Conservation (phyloP, 768 basidiomycete species). For the Candolleomyces eurysporus region DNA sequence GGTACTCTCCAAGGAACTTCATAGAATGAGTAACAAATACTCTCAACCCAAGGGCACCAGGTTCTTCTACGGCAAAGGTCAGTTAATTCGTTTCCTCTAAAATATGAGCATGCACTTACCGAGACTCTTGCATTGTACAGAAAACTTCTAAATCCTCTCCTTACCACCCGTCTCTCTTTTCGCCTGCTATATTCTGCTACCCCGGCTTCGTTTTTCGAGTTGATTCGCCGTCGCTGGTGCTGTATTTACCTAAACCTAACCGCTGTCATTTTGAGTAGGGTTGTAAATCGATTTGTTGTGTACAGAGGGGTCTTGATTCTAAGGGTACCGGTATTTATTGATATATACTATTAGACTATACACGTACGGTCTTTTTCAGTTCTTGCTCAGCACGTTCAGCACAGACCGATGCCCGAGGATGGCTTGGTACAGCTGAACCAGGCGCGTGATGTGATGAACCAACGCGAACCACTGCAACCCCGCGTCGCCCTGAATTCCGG, state of each 20-base stretch:
- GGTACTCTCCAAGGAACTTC: constrained; percentile 66
- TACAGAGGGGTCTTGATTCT: too few species aligned
- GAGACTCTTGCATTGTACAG: constrained; percentile 13
- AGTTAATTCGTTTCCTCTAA: constrained; percentile 18
- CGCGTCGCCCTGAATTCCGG: background rate
- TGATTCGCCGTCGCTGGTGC: too few species aligned
- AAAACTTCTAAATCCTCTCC: constrained; percentile 30
- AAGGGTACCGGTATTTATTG: too few species aligned
- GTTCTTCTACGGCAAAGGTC: constrained; percentile 91
- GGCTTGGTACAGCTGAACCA: too few species aligned
- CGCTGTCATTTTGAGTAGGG: too few species aligned
- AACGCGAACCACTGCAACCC: background rate
- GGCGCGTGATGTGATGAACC: background rate
- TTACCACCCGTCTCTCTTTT: background rate
- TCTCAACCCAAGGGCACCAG: constrained; percentile 73
- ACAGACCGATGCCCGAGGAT: too few species aligned
- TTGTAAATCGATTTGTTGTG: too few species aligned
- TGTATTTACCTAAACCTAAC: too few species aligned
- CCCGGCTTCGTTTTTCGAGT: background rate
- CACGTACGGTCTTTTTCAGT: too few species aligned
- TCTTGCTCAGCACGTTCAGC: too few species aligned
- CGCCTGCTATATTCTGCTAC: background rate
- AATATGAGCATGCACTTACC: background rate
- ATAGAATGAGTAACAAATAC: constrained; percentile 82
- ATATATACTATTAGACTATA: too few species aligned